Conservation (phyloP, 345 rosid genomes). For the Nasturtium officinale region DNA sequence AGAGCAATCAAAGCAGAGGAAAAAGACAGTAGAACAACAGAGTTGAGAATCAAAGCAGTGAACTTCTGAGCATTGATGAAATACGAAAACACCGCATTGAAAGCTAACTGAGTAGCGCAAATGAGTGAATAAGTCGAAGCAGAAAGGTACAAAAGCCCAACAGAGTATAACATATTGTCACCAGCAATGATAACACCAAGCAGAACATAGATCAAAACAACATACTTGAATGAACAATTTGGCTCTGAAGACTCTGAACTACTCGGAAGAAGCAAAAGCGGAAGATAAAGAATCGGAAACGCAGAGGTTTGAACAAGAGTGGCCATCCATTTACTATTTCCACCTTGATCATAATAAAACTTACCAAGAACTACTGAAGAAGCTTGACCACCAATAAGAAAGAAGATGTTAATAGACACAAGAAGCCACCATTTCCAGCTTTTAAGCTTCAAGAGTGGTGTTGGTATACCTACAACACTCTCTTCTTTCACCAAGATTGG, state of each 20-base stretch:
- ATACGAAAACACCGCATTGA: conserved; percentile 79
- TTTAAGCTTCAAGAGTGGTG: conserved; percentile 48
- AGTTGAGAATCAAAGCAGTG: conserved; percentile 71
- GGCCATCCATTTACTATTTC: conserved; percentile 45
- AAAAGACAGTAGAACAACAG: conserved; percentile 71
- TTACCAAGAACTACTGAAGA: conserved; percentile 55
- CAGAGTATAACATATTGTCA: conserved; percentile 75
- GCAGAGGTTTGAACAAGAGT: conserved; percentile 54
- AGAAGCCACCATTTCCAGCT: conserved; percentile 76
- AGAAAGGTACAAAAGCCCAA: conserved; percentile 79
- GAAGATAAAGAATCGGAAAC: conserved; percentile 66
- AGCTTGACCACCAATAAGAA: conserved; percentile 68
- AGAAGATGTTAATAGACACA: conserved; percentile 46
- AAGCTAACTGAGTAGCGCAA: conserved; percentile 86
- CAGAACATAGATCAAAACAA: conserved; percentile 53
- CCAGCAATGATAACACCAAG: conserved; percentile 74
- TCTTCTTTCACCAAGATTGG: conserved; percentile 41
- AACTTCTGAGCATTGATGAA: conserved; percentile 86
- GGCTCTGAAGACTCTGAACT: conserved; percentile 38
- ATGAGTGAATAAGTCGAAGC: conserved; percentile 87
- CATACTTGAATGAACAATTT: conserved; percentile 43
- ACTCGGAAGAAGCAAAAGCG: conserved; percentile 51
- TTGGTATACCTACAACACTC: conserved; percentile 37
- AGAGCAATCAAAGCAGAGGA: conserved; percentile 75
- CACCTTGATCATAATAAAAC: conserved; percentile 40